phyloP scores from a whole-genome alignment of 2,329 filamentous ascomycete genomes.

The Scopulariopsis brevicaulis region DNA sequence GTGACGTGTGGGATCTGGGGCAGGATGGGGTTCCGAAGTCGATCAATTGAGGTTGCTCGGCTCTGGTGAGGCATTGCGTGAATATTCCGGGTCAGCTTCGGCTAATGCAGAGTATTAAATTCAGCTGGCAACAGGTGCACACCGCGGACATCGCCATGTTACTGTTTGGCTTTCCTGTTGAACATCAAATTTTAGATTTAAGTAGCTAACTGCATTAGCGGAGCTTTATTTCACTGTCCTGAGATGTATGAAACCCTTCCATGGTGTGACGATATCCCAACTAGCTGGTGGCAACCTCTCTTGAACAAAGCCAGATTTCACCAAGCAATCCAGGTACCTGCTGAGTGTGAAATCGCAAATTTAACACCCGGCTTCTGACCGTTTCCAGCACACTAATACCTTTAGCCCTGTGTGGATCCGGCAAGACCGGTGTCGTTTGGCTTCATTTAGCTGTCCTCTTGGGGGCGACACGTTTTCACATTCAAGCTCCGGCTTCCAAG shows the following conservation, averaged over 20 bases:
- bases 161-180: too few species aligned
- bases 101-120: not conserved
- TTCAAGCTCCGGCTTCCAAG: not conserved
- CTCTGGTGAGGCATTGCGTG: not conserved
- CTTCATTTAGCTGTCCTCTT: not conserved
- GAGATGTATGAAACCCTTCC: not conserved
- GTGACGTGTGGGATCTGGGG: not conserved
- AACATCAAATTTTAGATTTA: too few species aligned
- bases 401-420: not conserved
- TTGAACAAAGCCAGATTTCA: not conserved
- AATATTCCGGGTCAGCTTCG: constrained; percentile 2
- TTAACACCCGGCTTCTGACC: not conserved
- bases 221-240: not conserved
- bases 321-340: not conserved
- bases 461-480: not conserved
- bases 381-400: not conserved
- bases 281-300: not conserved
- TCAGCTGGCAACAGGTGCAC: not conserved
- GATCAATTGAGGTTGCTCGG: not conserved
- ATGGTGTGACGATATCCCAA: not conserved
- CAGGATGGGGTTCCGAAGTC: not conserved
- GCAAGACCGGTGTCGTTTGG: not conserved
- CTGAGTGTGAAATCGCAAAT: not conserved
- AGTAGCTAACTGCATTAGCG: not conserved
- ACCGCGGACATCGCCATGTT: not conserved